Evolutionary conservation across 306 rosid species (phyloP).

Genomic region (Vachellia collinsii): DNA sequence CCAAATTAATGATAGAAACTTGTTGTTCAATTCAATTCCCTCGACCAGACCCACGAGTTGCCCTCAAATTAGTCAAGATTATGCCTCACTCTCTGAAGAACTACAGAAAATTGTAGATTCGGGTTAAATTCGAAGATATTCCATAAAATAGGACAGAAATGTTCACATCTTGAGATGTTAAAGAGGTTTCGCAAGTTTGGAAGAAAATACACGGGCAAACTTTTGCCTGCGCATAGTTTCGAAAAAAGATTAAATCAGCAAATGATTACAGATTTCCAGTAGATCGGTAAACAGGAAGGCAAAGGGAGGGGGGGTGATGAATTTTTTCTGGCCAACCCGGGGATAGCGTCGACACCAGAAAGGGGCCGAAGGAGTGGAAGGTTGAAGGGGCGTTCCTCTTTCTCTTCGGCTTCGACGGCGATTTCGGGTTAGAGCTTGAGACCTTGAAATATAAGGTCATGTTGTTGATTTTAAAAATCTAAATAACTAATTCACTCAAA

Average conservation of each 20-base stretch:
- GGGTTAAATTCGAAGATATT: not conserved
- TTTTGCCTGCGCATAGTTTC: not conserved
- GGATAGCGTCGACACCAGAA: constrained; percentile 4
- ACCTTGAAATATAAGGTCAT: too few species aligned
- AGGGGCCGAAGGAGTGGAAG: not conserved
- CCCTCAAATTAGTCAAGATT: constrained; percentile 22
- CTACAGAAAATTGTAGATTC: not conserved
- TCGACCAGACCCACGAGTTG: not conserved
- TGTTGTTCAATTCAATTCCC: not conserved
- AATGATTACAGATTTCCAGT: not conserved
- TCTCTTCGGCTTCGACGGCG: not conserved
- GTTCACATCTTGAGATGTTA: not conserved
- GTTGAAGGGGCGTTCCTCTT: not conserved
- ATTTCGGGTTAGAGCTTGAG: not conserved
- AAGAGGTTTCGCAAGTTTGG: not conserved
- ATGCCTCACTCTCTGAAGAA: not conserved
- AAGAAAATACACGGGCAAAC: not conserved
- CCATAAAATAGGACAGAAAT: not conserved
- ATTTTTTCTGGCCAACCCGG: not conserved
- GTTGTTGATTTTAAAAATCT: too few species aligned
- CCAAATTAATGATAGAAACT: not conserved
- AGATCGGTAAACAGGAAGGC: not conserved
- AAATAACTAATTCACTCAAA: too few species aligned
- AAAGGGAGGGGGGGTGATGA: not conserved
- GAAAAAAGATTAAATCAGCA: too few species aligned